Conservation (phyloP, 805 yeast species). For the Myxozyma vanderwaltii region DNA sequence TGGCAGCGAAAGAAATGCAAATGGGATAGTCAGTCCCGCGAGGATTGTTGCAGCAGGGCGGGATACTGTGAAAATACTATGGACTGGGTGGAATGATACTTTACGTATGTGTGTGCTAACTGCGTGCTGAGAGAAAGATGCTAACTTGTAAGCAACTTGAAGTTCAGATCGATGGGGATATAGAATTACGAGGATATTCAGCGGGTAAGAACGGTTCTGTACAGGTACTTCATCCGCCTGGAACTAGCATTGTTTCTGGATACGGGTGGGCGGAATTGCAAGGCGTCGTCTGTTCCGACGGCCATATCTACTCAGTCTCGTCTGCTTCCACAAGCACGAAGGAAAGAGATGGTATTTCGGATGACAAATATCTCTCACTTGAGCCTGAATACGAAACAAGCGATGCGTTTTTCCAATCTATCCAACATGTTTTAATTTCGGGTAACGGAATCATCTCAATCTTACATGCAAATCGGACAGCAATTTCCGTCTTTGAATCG, state of each 20-base stretch:
- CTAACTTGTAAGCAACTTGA: not conserved
- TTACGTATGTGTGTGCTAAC: constrained; percentile 1
- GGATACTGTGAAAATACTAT: constrained; percentile 4
- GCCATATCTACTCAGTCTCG: constrained; percentile 5
- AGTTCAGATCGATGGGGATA: constrained; percentile 19
- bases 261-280: constrained; percentile 23
- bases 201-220: constrained; percentile 11
- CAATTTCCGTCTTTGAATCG: constrained; percentile 6
- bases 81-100: constrained; percentile 27
- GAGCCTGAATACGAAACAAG: constrained; percentile 2
- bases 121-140: not conserved
- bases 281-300: constrained; percentile 25
- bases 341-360: not conserved
- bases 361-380: not conserved
- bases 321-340: not conserved
- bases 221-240: not conserved
- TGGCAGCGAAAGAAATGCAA: not conserved
- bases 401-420: constrained; percentile 9
- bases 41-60: constrained; percentile 7
- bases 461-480: not conserved
- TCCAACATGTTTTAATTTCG: constrained; percentile 1
- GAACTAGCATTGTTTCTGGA: constrained; percentile 3
- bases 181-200: constrained; percentile 18
- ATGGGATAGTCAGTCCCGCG: constrained; percentile 6
- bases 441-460: constrained; percentile 17